These are phyloP conservation scores for Inga oerstediana DNA, from an alignment of 306 rosid species.

Conservation along the genomic window DNA sequence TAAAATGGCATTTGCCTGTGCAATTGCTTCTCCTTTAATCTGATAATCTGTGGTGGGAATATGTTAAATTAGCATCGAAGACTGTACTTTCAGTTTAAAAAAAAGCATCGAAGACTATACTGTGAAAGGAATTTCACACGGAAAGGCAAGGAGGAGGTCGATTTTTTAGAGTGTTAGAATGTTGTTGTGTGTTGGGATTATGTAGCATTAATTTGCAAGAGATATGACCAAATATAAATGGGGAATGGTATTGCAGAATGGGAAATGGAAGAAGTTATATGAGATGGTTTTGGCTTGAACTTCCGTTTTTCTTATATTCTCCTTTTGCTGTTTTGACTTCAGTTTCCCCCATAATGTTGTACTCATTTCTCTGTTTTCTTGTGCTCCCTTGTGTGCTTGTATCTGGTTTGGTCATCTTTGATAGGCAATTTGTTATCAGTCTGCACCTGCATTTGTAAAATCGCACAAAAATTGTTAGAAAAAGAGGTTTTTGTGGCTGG, in stretches of 20 bases:
- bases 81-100: not conserved
- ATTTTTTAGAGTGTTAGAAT: not conserved
- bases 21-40: not conserved
- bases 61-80: not conserved
- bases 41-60: not conserved
- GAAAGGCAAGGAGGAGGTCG: not conserved
- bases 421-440: not conserved
- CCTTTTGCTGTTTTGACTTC: not conserved
- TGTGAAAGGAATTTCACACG: not conserved
- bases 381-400: not conserved
- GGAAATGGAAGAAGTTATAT: not conserved
- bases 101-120: not conserved
- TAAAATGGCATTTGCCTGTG: not conserved
- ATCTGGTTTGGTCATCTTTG: not conserved
- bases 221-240: not conserved
- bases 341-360: not conserved
- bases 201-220: not conserved
- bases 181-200: not conserved
- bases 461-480: not conserved
- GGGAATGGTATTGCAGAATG: not conserved
- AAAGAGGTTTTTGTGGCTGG: not conserved
- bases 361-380: not conserved
- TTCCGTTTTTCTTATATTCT: not conserved
- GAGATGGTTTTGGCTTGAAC: not conserved
- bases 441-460: not conserved